Base-by-base conservation (phyloP, 129 eudicot genomes). In the Tagetes erecta region DNA sequence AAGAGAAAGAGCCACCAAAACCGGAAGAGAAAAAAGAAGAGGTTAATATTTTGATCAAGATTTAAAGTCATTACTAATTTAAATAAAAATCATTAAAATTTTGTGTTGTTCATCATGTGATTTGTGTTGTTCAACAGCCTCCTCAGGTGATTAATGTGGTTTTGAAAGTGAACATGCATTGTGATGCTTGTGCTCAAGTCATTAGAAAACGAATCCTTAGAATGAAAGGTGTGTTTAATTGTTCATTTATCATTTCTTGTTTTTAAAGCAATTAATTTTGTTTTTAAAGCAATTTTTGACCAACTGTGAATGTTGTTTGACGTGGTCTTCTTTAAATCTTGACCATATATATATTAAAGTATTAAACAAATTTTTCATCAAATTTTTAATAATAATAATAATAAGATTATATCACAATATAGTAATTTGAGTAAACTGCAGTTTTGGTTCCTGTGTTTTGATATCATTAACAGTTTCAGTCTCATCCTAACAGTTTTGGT, bases 131-230 rank as follows among this genome's bases (percentile, higher is more conserved):
- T 76, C 73, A 74, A 59, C 76, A 47, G 84, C 90, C 85, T 84
- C 96, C 89, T 69, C 87, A 86, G 80, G 92, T 88, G 76, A 83
- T 88, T 76, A 86, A 79, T n/a, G 93, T 91, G 82, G 83, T 88
- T 3, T 68, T 91, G 76, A 81, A 86, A 77, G 96, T 89, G 7
- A 86, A 86, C 89, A 91, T 91, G 97, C 96, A 91, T 80, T 91
- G 97, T 68, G 97, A 91, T 74, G 96, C 96, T 80, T 91, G 97
- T 82, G 92, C 96, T 75, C 92, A 89, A 57, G 97, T 84, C 70
- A 88, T 91, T 76, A 85, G 86, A 71, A 88, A 86, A 81, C 83
- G 96, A 5, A 91, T 91, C 13, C 76, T 73, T 11, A 89, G 81
- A 74, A 86, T 91, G 91, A 91, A 91, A 85, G 97, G 97, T 91